Percentiles rank a stretch among this genome's conserved stretches.
phyloP scores from a whole-genome alignment of 2,329 filamentous ascomycete genomes.

The Fusarium napiforme region DNA sequence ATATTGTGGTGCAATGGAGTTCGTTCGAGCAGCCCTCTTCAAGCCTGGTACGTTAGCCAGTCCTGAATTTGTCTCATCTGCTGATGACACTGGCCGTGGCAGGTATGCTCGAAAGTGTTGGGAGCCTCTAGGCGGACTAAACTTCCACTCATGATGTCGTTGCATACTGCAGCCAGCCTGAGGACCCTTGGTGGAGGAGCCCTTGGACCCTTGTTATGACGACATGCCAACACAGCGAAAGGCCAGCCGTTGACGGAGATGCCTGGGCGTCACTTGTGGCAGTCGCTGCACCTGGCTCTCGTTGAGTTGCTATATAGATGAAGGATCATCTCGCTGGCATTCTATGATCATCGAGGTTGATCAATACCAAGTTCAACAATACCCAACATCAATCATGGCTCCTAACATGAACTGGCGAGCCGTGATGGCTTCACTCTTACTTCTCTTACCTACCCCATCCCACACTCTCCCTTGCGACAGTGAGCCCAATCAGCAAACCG shows the following conservation, averaged over 20 bases:
- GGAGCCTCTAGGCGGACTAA: neutral
- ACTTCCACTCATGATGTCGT: neutral
- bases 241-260: too few species aligned
- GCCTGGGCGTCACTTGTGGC: neutral
- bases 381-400: constrained; percentile 13
- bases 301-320: constrained; percentile 19
- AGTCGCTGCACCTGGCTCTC: too few species aligned
- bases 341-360: neutral
- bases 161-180: neutral
- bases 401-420: constrained; percentile 20
- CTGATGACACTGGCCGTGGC: neutral
- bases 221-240: neutral
- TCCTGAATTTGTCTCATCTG: neutral
- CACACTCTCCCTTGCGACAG: neutral
- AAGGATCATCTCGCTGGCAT: constrained; percentile 1
- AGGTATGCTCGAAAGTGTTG: constrained; percentile 3
- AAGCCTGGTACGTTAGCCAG: neutral
- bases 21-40: too few species aligned
- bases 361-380: constrained; percentile 20
- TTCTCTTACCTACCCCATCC: neutral
- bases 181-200: neutral
- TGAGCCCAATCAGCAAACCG: neutral
- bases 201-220: constrained; percentile 5
- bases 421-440: constrained; percentile 1
- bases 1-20: neutral